phyloP scores from a whole-genome alignment of 2,329 filamentous ascomycete species.

The Anisogramma anomala region DNA sequence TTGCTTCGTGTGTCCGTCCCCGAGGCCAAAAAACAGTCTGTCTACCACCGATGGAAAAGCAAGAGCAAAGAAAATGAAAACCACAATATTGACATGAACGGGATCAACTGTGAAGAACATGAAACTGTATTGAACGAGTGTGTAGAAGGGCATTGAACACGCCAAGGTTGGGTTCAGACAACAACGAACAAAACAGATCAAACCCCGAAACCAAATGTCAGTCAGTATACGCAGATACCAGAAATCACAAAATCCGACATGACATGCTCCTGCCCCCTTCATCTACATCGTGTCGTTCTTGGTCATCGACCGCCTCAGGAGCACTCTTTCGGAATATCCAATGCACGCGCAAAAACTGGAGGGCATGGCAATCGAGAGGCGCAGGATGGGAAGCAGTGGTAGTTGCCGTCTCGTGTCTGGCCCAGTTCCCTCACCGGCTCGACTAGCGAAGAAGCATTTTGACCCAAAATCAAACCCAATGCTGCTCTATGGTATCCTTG shows the following conservation, averaged over 20 bases:
- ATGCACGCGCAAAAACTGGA: background rate
- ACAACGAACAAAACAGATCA: background rate
- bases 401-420: background rate
- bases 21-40: conserved; percentile 4
- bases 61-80: background rate
- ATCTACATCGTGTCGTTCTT: too few relatives aligned
- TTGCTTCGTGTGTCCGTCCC: conserved; percentile 1
- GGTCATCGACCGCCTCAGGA: too few relatives aligned
- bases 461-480: background rate
- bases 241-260: conserved; percentile 9
- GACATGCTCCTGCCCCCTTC: background rate
- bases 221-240: too few relatives aligned
- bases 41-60: conserved; percentile 5
- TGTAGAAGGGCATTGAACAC: conserved; percentile 7
- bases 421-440: background rate
- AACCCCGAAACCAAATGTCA: too few relatives aligned
- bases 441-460: background rate
- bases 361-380: background rate
- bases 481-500: conserved; percentile 5
- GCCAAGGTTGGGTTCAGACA: background rate
- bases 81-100: background rate
- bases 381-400: background rate
- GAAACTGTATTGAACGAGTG: background rate
- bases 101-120: background rate
- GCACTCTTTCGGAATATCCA: too few relatives aligned